phyloP scores from a whole-genome alignment of 2,329 filamentous ascomycete species.

The Berkeleyomyces basicola region DNA sequence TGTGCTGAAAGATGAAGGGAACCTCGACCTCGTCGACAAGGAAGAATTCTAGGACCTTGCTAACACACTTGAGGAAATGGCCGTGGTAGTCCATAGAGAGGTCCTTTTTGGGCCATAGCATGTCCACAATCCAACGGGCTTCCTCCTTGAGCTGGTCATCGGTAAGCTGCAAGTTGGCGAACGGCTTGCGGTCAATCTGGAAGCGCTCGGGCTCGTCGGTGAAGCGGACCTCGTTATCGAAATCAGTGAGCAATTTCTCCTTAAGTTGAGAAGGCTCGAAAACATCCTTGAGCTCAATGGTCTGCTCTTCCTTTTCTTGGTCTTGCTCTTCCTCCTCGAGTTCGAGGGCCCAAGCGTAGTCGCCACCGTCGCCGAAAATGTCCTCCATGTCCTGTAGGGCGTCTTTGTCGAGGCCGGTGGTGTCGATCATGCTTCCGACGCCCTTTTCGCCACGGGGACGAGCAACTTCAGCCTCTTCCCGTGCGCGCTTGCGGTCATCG shows the following conservation, averaged over 20 bases:
- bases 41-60: conserved; percentile 88
- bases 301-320: conserved; percentile 60
- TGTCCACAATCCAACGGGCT: conserved; percentile 75
- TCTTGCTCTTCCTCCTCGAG: conserved; percentile 76
- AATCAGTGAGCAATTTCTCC: conserved; percentile 88
- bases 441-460: conserved; percentile 53
- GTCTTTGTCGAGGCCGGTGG: conserved; percentile 75
- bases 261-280: conserved; percentile 92
- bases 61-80: conserved; percentile 75
- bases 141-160: conserved; percentile 84
- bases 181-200: conserved; percentile 77
- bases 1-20: conserved; percentile 94
- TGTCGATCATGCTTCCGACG: conserved; percentile 55
- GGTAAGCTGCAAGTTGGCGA: conserved; percentile 64
- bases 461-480: conserved; percentile 79
- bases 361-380: conserved; percentile 88
- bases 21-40: conserved; percentile 90
- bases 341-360: conserved; percentile 88
- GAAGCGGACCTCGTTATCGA: conserved; percentile 79
- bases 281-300: conserved; percentile 87
- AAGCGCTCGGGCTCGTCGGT: conserved; percentile 87
- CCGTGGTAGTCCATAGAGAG: conserved; percentile 54
- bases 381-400: conserved; percentile 90
- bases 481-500: conserved; percentile 54
- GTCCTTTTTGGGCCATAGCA: conserved; percentile 77